Conservation (phyloP, 768 basidiomycete species). For the Boletus vinaceobasis region DNA sequence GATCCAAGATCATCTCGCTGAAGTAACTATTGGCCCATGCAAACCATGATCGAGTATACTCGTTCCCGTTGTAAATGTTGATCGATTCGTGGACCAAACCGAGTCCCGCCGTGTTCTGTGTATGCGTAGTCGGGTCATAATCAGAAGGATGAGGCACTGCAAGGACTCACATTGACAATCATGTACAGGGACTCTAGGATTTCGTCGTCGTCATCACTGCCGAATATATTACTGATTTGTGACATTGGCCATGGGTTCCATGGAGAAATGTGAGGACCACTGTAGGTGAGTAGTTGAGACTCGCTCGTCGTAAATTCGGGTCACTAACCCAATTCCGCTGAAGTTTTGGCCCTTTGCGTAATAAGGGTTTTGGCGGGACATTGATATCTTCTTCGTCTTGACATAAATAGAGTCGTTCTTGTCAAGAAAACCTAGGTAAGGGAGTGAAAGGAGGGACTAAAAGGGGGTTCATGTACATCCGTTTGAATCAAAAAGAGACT, state of each 20-base stretch:
- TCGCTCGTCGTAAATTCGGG: not conserved
- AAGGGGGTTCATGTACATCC: not conserved
- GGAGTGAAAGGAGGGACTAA: conserved; percentile 73
- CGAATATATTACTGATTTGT: conserved; percentile 69
- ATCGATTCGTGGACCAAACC: conserved; percentile 79
- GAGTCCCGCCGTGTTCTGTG: conserved; percentile 66
- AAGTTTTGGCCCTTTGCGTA: conserved; percentile 61
- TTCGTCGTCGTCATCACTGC: conserved; percentile 68
- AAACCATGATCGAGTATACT: conserved; percentile 74
- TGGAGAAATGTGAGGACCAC: conserved; percentile 71
- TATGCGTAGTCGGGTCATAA: not conserved
- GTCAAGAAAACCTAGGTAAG: conserved; percentile 74
- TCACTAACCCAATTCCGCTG: conserved; percentile 64
- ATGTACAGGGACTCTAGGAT: conserved; percentile 60
- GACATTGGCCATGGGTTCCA: conserved; percentile 87
- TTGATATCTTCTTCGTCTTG: conserved; percentile 57
- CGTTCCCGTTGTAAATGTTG: conserved; percentile 51
- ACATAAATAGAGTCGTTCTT: conserved; percentile 56
- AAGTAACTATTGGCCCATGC: conserved; percentile 86
- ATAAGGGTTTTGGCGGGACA: conserved; percentile 69
- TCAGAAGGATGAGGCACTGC: not conserved
- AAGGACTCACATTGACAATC: conserved; percentile 59
- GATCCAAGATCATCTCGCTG: conserved; percentile 76
- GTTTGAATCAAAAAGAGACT: not conserved
- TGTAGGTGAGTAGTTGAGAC: conserved; percentile 23